Evolutionary conservation across 805 yeast species (phyloP), one percentile per base, ranked within the genome.

Genomic region (Kurtzmaniella fragi): DNA sequence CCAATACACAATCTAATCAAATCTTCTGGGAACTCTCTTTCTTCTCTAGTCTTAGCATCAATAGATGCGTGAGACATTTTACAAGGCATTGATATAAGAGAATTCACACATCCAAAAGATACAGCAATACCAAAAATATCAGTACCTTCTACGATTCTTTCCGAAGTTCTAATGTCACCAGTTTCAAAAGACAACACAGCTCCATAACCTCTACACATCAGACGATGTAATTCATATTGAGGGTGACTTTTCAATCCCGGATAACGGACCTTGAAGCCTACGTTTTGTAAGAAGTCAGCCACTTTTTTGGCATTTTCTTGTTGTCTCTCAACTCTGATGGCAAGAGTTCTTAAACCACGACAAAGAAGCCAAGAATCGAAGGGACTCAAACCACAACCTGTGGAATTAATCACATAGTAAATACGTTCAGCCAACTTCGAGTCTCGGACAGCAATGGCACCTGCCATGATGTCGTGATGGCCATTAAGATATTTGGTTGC

Each of bases 381-480:
- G 7, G 98, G 98, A 4, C 95, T 78, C 37, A 90, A 73, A 2
- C 96, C 98, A 43, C 89, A 79, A 5, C 98, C 98, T 7, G 90
- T 82, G 26, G 96, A 80, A 61, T 91, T 91, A 57, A 90, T 83
- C 25, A 85, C 83, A 57, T 77, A 84, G 58, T 75, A 86, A 10
- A 91, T 50, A 32, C 76, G 68, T 39, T 84, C 81, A 13, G 89
- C 91, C 34, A 90, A 64, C 39, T 75, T 71, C 17, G 74, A 64
- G 37, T 70, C 71, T 45, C 82, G 73, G 20, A 84, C 79, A 17
- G 95, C 95, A 42, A 90, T 68, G 12, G 85, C 80, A 41, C 98
- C 98, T 17, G 96, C 96, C 98, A 90, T 90, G 52, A 90, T 78
- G 59, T 91, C 97, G 61, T 90, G 98, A 59, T 90, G 98, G 6